Evolutionary conservation across 768 basidiomycete species (phyloP), one percentile per base, ranked within the genome.

Genomic region (Tremella fuciformis): DNA sequence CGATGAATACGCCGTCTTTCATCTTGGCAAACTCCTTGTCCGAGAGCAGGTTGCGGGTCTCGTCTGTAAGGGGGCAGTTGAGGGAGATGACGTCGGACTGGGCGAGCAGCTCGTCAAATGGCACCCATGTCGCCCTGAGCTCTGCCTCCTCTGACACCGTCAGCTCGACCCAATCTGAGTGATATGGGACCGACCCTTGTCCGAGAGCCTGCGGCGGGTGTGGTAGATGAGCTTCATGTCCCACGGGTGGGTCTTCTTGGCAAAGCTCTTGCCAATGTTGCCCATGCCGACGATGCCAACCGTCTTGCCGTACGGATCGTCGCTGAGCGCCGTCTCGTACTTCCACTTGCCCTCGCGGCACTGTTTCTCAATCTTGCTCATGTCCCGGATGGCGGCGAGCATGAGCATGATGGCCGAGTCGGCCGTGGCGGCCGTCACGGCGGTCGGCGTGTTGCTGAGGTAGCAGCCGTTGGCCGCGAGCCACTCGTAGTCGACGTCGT

Each of bases 11-110:
- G 8, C 87, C 87, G 42, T 81, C 83, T 77, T 87, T 90, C 79
- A 91, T 78, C 61, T 81, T 80, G 47, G 87, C 79, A 57, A 91
- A 88, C 81, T 83, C 83, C 65, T 82, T 83, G 73, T 88, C 88
- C 13, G 84, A 84, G 0, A 91, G 84, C 13, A 89, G 74, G 1
- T 85, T 84, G 26, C 84, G 81, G 9, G 89, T 93, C 18, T 88
- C 84, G n/a, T 79, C 64, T 40, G 83, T 82, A 39, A 92, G 79
- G 0, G 91, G 91, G 26, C 44, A 55, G 37, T 60, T 56, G 38
- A 64, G 40, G 26, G 58, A 59, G 50, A 66, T 63, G 55, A 63
- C 53, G 41, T 66, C 65, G 21, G 58, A 57, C 13, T 51, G 53
- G 13, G 54, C 40, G 16, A 63, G 50, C 19, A 66, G 58, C 38